Conservation (phyloP, 2,329 filamentous ascomycete genomes). For the Thelonectria discophora region DNA sequence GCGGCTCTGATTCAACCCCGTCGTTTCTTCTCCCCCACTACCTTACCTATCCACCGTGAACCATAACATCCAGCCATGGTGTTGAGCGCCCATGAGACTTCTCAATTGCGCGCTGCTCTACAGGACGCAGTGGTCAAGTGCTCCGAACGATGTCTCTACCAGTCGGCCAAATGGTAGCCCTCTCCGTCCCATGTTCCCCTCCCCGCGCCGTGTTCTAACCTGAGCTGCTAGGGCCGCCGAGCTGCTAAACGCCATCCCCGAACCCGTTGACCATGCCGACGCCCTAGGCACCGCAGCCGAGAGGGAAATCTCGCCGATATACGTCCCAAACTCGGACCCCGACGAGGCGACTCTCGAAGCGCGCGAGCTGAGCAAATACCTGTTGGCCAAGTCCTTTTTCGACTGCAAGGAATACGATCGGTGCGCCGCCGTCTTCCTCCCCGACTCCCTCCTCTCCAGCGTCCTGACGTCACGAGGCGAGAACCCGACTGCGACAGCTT, state of each 20-base stretch:
- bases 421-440: constrained; percentile 87
- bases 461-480: constrained; percentile 63
- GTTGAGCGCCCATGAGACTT: constrained; percentile 64
- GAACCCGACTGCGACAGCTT: constrained; percentile 46
- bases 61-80: constrained; percentile 55
- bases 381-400: constrained; percentile 93
- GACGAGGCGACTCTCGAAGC: constrained; percentile 80
- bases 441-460: constrained; percentile 78
- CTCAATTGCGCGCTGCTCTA: constrained; percentile 76
- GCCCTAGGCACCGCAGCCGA: constrained; percentile 42
- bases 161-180: constrained; percentile 90
- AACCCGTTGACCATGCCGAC: constrained; percentile 65
- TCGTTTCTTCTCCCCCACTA: constrained; percentile 6
- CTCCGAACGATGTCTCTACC: constrained; percentile 93
- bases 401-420: constrained; percentile 96
- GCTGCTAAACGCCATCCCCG: constrained; percentile 83
- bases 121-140: constrained; percentile 90
- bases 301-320: constrained; percentile 57
- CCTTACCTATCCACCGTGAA: constrained; percentile 18
- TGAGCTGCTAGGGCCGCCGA: constrained; percentile 81
- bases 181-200: background rate
- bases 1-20: background rate
- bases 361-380: constrained; percentile 81
- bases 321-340: constrained; percentile 70
- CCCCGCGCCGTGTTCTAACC: constrained; percentile 26